Evolutionary conservation across 805 yeast species (phyloP), one percentile per base, ranked within the genome.

Genomic region (Suhomyces vadensis): DNA sequence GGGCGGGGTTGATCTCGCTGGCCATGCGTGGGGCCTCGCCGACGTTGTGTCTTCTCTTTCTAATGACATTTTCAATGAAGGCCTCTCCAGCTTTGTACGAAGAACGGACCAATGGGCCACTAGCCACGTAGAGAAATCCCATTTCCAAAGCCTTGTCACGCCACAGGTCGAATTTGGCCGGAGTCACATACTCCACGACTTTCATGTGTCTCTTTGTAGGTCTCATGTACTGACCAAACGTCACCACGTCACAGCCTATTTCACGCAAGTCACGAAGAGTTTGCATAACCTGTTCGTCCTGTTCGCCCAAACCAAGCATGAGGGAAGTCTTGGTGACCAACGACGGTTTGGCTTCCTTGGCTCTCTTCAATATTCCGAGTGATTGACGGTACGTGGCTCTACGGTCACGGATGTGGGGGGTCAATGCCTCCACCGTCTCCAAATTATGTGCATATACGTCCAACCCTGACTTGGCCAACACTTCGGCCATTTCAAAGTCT

Each of bases 151-250:
- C 98, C 7, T 75, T 77, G 44, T 85, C 81, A 58, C 83, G 89
- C 99, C 99, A 94, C 62, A 85, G 76, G 48, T 91, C 96, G 63
- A 94, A 94, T 64, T 89, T 90, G 54, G 87, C 97, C 2, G 99
- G 99, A 20, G 82, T 85, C 14, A 94, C 81, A 58, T 94, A 94
- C 55, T 92, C 97, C 8, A 88, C 97, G 35, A 94, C 99, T 71
- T 91, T 91, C 95, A 94, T 90, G 65, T 94, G 99, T 60, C 99
- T 83, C 68, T 87, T 94, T 1, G 99, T 94, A 36, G 99, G 99
- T 63, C 99, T 79, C 97, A 94, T 94, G 66, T 94, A 94, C 69
- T 94, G 99, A 27, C 99, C 99, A 67, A 94, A 94, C 0, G 99
- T 94, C 13, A 94, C 97, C 39, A 94, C 96, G 60, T 94, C 98